A percentile compares a stretch with the other conserved stretches of the same genome.
These are phyloP conservation scores for Pichia eremophila DNA, from an alignment of 805 yeast species.

Conservation along the genomic window DNA sequence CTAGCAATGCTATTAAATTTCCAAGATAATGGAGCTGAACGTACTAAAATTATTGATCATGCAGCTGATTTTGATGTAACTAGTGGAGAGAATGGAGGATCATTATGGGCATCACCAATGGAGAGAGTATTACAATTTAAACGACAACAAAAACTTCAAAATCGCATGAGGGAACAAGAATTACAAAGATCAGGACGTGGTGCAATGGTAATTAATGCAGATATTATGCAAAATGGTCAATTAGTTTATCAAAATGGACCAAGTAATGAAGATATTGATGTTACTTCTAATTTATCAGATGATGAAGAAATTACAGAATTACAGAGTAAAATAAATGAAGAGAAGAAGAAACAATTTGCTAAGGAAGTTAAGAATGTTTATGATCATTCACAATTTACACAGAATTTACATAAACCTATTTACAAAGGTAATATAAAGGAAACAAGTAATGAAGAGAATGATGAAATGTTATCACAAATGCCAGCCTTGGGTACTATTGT, in stretches of 20 bases:
- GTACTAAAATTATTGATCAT: conserved; percentile 88
- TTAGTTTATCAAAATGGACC: conserved; percentile 48
- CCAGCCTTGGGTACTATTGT: conserved; percentile 17
- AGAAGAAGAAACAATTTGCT: conserved; percentile 22
- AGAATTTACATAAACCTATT: conserved; percentile 41
- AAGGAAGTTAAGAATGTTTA: conserved; percentile 35
- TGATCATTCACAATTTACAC: conserved; percentile 49
- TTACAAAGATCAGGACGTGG: conserved; percentile 63
- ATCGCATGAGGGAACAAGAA: conserved; percentile 54
- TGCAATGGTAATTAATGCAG: conserved; percentile 64
- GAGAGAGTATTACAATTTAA: conserved; percentile 85
- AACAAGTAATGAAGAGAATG: neutral
- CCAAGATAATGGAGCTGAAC: conserved; percentile 79
- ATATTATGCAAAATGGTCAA: conserved; percentile 64
- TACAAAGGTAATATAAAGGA: conserved; percentile 14
- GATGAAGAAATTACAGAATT: conserved; percentile 30
- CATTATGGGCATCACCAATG: conserved; percentile 76
- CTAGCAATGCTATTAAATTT: conserved; percentile 66
- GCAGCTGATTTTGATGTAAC: conserved; percentile 77
- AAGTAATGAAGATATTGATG: conserved; percentile 15
- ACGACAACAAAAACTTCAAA: conserved; percentile 67
- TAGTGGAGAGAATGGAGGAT: conserved; percentile 29
- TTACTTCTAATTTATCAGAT: conserved; percentile 20
- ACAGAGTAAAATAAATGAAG: conserved; percentile 27
- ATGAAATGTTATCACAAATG: neutral